Evolutionary conservation across 2,329 filamentous ascomycete species (phyloP).

Genomic region (Fusarium sp.): DNA sequence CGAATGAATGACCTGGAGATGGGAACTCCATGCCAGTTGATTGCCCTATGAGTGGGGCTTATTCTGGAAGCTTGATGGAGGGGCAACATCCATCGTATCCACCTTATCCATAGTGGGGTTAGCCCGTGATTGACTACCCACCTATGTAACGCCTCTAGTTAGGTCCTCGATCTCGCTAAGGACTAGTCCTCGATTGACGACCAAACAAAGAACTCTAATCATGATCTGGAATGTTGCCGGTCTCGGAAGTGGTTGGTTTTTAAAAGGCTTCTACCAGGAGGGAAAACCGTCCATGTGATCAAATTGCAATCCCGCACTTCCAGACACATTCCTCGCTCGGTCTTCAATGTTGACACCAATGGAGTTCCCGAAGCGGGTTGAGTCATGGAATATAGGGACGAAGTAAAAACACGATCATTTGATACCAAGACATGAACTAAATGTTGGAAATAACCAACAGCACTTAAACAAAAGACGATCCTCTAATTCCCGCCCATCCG

Average conservation of each 20-base stretch:
- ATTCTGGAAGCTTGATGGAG: constrained; percentile 15
- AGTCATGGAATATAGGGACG: background rate
- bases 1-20: background rate
- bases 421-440: background rate
- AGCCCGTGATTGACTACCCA: background rate
- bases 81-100: constrained; percentile 9
- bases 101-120: background rate
- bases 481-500: background rate
- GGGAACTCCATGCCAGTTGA: constrained; percentile 8
- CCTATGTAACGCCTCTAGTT: background rate
- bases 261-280: background rate
- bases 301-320: background rate
- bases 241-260: background rate
- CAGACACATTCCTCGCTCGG: background rate
- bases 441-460: background rate
- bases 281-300: background rate
- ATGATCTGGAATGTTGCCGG: constrained; percentile 4
- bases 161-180: constrained; percentile 7
- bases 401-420: background rate
- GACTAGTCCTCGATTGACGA: constrained; percentile 11
- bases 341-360: background rate
- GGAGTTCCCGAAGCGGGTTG: background rate
- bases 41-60: constrained; percentile 6
- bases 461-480: background rate
- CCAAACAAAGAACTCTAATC: constrained; percentile 4